Base-by-base conservation (phyloP, 1,284 basidiomycete genomes). In the Cutaneotrichosporon arboriforme region DNA sequence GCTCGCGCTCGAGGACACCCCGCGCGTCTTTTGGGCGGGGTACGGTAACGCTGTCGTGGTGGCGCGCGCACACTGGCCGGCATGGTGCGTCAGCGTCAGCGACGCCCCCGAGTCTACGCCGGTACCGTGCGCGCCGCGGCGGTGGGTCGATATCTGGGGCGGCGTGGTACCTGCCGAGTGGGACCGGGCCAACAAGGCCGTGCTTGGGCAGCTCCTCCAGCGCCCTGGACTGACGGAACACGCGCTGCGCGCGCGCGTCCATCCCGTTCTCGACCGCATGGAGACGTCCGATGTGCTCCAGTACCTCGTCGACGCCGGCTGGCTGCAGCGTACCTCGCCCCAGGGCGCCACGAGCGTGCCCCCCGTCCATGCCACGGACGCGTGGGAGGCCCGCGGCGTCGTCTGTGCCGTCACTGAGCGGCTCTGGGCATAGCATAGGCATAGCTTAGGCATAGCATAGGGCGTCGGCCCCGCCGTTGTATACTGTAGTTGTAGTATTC, bases 71-170 rank as follows among this genome's bases (percentile, higher is more conserved):
- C 37, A 40, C 38, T 48, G 46, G 46, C 3, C 8, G 23, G 35
- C 43, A 34, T 34, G 33, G 20, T 31, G 22, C 12, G 51, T 45
- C 31, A 23, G 21, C 12, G 39, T 26, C 40, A 20, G 26, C 8
- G 42, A 23, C 34, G 23, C 45, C 8, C 9, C 15, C 18, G 34
- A 22, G 3, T 1, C n/a, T 12, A 5, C 20, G 13, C 14, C 26
- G 8, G 33, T 22, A 5, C 31, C 18, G 23, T 39, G 41, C 52
- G 34, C 34, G 17, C 50, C 55, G 9, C 55, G 59, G 33, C 52
- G 55, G 40, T 91, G 89, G 89, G 69, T 86, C 38, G 84, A 88
- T 67, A 81, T 89, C 47, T 77, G 76, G 44, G 89, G 89, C 1
- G 65, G 69, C 15, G 80, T 78, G 61, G 75, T 88, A 35, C 66